phyloP scores from a whole-genome alignment of 257 asterid genomes.

The Nicotiana otophora region DNA sequence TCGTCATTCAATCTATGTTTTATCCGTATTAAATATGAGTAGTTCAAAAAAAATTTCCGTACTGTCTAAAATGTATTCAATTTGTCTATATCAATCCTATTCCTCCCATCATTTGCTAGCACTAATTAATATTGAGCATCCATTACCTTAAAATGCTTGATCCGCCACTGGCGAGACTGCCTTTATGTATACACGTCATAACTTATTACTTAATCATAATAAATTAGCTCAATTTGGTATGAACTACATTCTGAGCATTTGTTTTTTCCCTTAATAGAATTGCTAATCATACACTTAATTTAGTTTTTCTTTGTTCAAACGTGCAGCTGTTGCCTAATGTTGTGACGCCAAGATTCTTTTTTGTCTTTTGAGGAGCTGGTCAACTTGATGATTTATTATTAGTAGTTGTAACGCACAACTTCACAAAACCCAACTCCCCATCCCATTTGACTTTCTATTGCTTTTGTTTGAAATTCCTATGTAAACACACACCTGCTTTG shows the following conservation, averaged over 20 bases:
- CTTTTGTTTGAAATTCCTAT: background rate
- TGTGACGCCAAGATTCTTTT: background rate
- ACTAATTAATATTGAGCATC: too few species aligned
- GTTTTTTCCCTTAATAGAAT: background rate
- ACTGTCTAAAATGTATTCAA: too few species aligned
- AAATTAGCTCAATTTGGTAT: background rate
- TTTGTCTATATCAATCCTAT: too few species aligned
- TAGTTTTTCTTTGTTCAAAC: background rate
- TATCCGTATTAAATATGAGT: too few species aligned
- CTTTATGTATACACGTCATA: too few species aligned
- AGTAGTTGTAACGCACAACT: conserved; percentile 7
- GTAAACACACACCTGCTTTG: background rate
- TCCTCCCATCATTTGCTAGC: too few species aligned
- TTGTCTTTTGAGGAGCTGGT: background rate
- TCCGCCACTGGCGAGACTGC: too few species aligned
- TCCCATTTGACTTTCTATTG: background rate
- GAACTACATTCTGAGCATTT: too few species aligned
- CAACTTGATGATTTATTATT: conserved; percentile 1
- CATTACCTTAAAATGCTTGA: too few species aligned
- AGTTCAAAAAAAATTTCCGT: too few species aligned
- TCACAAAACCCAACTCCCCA: background rate
- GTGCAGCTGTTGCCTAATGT: conserved; percentile 1
- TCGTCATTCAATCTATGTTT: too few species aligned
- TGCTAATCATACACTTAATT: background rate
- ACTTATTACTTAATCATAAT: too few species aligned